Percentiles rank a stretch among this genome's conserved stretches.
These are phyloP conservation scores for Lenwebbia sp. DNA, from an alignment of 345 rosid genomes.

Conservation along the genomic window DNA sequence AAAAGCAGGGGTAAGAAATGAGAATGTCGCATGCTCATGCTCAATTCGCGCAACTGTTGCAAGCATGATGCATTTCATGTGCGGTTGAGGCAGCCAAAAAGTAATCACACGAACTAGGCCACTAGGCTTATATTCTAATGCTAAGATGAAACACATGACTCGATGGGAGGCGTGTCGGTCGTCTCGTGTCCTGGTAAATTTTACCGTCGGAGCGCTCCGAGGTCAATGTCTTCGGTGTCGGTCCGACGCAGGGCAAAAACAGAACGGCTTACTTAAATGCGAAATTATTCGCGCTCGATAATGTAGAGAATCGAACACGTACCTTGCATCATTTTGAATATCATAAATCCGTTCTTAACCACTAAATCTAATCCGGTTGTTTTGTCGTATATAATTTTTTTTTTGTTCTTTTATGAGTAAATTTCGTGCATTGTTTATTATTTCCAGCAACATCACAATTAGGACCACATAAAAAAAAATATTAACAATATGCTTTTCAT, in stretches of 20 bases:
- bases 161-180: fast-evolving
- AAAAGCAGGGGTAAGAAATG: neutral
- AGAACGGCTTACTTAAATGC: neutral
- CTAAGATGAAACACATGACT: neutral
- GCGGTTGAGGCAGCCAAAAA: neutral
- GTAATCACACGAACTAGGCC: neutral
- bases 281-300: neutral
- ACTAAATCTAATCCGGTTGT: too few relatives aligned
- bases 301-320: neutral
- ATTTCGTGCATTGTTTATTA: neutral
- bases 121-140: neutral
- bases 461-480: neutral
- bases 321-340: too few relatives aligned
- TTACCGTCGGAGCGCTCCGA: fast-evolving
- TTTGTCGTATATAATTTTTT: neutral
- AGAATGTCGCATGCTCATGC: neutral
- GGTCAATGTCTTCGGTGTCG: neutral
- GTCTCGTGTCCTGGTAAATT: neutral
- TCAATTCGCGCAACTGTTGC: neutral
- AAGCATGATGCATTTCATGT: neutral
- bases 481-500: neutral
- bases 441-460: neutral
- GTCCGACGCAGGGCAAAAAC: neutral
- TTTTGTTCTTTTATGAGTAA: neutral
- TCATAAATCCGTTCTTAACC: too few relatives aligned